Percentiles rank a stretch among this genome's conserved stretches.
These are phyloP conservation scores for Chamaecyparis obtusa DNA, from an alignment of 75 land plant species.

Conservation along the genomic window DNA sequence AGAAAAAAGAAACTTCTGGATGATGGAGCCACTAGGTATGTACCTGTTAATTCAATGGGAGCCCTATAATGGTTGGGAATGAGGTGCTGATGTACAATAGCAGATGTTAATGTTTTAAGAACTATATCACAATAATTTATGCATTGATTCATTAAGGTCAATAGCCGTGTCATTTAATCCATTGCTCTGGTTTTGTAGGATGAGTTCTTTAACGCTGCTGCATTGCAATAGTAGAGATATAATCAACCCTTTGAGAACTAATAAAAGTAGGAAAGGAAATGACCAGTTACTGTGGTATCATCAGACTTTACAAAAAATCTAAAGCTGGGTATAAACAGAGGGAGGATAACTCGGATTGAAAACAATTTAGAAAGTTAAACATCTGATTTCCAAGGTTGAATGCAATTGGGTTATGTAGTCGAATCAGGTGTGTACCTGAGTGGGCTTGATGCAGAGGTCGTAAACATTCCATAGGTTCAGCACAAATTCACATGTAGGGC, in stretches of 20 bases:
- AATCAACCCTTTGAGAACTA: neutral
- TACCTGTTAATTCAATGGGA: neutral
- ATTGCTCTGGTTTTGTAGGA: neutral
- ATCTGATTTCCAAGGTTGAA: neutral
- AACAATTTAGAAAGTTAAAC: neutral
- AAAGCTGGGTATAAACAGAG: neutral
- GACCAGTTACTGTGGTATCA: too few species aligned
- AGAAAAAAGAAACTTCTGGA: neutral
- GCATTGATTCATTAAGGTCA: neutral
- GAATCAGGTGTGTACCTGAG: neutral
- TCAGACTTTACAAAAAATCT: neutral
- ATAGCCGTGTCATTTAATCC: neutral
- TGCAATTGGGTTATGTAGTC: neutral
- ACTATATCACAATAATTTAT: neutral
- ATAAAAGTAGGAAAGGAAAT: neutral
- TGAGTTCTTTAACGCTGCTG: neutral
- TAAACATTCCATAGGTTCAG: too few species aligned
- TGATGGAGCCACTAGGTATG: neutral
- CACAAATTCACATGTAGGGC: too few species aligned
- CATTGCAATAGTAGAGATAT: neutral
- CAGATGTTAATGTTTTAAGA: neutral
- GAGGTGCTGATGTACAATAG: neutral
- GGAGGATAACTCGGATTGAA: neutral
- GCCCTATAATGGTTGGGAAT: neutral
- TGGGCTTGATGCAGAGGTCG: too few species aligned